phyloP scores from a whole-genome alignment of 192 early-diverging fungal species.

The Podila clonocystis region DNA sequence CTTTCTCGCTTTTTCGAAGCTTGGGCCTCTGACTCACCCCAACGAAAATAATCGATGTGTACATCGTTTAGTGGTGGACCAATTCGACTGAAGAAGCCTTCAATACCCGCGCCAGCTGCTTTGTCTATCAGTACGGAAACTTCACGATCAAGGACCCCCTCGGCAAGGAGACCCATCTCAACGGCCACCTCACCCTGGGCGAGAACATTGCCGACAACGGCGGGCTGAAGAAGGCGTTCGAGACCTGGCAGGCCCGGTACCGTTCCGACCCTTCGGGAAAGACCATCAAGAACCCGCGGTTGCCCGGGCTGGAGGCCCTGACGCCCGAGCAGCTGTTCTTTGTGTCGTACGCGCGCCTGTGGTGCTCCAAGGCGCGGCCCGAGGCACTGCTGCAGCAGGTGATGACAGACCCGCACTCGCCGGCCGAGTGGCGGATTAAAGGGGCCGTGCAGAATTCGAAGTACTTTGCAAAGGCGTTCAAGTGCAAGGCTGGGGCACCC shows the following conservation, averaged over 20 bases:
- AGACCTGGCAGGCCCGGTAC: slow-evolving; percentile 48
- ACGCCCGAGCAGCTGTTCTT: slow-evolving; percentile 71
- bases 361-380: slow-evolving; percentile 60
- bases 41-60: too few relatives aligned
- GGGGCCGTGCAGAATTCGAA: slow-evolving; percentile 56
- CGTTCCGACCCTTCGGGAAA: slow-evolving; percentile 3
- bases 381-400: slow-evolving; percentile 24
- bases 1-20: background rate
- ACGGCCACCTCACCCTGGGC: slow-evolving; percentile 61
- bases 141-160: slow-evolving; percentile 47
- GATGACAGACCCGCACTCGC: slow-evolving; percentile 66
- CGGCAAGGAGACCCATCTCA: slow-evolving; percentile 38
- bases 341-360: slow-evolving; percentile 68
- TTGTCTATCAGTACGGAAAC: slow-evolving; percentile 68
- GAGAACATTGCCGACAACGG: slow-evolving; percentile 79
- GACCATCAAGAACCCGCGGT: slow-evolving; percentile 37
- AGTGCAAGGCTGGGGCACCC: too few relatives aligned
- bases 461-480: too few relatives aligned
- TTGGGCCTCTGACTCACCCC: background rate
- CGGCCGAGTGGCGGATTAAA: slow-evolving; percentile 66
- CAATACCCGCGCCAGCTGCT: slow-evolving; percentile 63
- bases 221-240: slow-evolving; percentile 54
- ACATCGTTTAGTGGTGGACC: slow-evolving; percentile 70
- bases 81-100: slow-evolving; percentile 61
- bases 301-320: slow-evolving; percentile 59